Evolutionary conservation across 495 filamentous ascomycete genomes (phyloP), one percentile per base, ranked within the genome.

Genomic region (Podospora anserina): DNA sequence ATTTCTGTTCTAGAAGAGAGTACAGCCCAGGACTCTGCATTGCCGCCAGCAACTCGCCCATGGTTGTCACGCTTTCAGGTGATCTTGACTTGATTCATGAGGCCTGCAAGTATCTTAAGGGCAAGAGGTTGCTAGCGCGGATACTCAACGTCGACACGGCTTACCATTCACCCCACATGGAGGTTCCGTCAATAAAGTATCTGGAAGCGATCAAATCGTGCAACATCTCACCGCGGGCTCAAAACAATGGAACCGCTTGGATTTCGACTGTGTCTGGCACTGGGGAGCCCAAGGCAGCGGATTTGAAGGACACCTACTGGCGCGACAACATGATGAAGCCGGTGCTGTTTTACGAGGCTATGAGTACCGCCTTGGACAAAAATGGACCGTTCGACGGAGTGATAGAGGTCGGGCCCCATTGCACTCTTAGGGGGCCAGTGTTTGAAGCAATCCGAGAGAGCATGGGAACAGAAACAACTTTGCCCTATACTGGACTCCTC

Each of bases 81-180:
- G 78, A 84, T 60, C 28, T 73, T 3, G 79, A 81, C 4, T 68
- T 69, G 0, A 74, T 89, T 11, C 63, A 81, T 1, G 49, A 76
- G 2, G 73, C 81, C 5, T 68, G 79, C 27, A 63, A 67, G 0
- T 55, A 71, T 3, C 71, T 88, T 4, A 69, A 73, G 0, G 58
- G 59, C 64, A 79, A 5, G 56, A 75, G 77, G 19, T 87, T 87
- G 60, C 23, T 23, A 23, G 76, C 78, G 0, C 72, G 82, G 11
- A 2, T 78, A 26, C 71, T 89, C 1, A 66, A 69, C 16, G 80
- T 88, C 5, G 79, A 84, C 39, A 83, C 79, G 1, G 88, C 88
- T 0, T 91, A 91, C 67, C 89, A 90, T 71, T 88, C 87, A 0
- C 82, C 81, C 1, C 87, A 86, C 68, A 90, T 91, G 88, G 32